Conservation (phyloP, 2,329 filamentous ascomycete genomes). For the Aspergillus alliaceus region DNA sequence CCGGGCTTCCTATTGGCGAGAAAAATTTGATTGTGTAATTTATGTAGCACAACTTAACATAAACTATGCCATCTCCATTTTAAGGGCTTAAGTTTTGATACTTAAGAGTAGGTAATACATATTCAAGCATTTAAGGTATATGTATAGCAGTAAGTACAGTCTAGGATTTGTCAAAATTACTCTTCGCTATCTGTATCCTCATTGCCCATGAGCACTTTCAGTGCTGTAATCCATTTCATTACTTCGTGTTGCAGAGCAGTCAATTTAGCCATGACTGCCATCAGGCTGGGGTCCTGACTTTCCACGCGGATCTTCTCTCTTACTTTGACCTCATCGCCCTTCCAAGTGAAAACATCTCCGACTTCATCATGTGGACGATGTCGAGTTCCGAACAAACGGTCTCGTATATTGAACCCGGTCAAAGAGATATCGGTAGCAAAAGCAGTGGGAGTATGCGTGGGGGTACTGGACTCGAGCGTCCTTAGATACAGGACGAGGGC, state of each 20-base stretch:
- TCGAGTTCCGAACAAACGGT: conserved; percentile 51
- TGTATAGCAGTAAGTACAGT: not conserved
- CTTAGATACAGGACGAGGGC: conserved; percentile 69
- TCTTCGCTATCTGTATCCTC: conserved; percentile 46
- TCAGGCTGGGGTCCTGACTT: conserved; percentile 81
- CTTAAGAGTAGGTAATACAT: not conserved
- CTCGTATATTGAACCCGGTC: conserved; percentile 58
- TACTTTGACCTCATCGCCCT: conserved; percentile 73
- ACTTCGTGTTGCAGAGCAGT: conserved; percentile 74
- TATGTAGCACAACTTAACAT: not conserved
- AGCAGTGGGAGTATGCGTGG: conserved; percentile 61
- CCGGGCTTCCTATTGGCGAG: conserved; percentile 27
- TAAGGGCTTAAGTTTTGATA: not conserved
- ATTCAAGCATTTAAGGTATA: not conserved
- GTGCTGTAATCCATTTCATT: conserved; percentile 65
- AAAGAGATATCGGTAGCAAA: conserved; percentile 67
- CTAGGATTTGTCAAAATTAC: not conserved
- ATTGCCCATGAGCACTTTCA: conserved; percentile 76
- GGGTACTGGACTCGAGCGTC: conserved; percentile 64
- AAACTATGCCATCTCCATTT: no score
- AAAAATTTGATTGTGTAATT: conserved; percentile 13
- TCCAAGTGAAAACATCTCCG: conserved; percentile 71
- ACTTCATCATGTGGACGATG: conserved; percentile 76
- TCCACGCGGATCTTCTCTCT: conserved; percentile 88
- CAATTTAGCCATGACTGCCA: conserved; percentile 81